Percentiles rank a stretch among this genome's conserved stretches.
Conservation (phyloP, 106 monocot species). For the Cymbidium sinense region DNA sequence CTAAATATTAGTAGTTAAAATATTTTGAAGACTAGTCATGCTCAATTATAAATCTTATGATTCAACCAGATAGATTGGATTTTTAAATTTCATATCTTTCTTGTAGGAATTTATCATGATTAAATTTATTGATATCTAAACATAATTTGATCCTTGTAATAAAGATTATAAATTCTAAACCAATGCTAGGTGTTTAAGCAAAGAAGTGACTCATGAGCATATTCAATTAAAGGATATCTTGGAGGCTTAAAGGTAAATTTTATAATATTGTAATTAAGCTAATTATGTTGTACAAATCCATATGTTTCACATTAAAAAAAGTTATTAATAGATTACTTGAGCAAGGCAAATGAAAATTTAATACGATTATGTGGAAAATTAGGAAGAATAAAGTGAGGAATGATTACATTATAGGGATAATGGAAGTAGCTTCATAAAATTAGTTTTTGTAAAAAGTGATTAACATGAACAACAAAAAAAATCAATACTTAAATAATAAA, state of each 20-base stretch:
- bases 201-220: not conserved
- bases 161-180: not conserved
- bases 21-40: not conserved
- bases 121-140: not conserved
- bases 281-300: not conserved
- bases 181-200: not conserved
- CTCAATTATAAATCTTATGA: not conserved
- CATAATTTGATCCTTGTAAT: not conserved
- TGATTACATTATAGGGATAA: not conserved
- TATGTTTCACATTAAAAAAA: not conserved
- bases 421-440: not conserved
- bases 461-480: not conserved
- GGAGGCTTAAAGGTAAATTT: not conserved
- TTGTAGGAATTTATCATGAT: not conserved
- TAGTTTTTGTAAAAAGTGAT: not conserved
- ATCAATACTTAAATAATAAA: not conserved
- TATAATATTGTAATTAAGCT: not conserved
- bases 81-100: not conserved
- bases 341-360: no score
- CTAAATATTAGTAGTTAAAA: not conserved
- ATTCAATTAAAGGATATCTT: no score
- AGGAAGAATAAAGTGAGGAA: not conserved
- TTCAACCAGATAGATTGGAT: not conserved
- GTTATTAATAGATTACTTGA: not conserved
- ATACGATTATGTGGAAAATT: not conserved